Evolutionary conservation across 805 yeast species (phyloP).

Genomic region (Maudiozyma bulderi): DNA sequence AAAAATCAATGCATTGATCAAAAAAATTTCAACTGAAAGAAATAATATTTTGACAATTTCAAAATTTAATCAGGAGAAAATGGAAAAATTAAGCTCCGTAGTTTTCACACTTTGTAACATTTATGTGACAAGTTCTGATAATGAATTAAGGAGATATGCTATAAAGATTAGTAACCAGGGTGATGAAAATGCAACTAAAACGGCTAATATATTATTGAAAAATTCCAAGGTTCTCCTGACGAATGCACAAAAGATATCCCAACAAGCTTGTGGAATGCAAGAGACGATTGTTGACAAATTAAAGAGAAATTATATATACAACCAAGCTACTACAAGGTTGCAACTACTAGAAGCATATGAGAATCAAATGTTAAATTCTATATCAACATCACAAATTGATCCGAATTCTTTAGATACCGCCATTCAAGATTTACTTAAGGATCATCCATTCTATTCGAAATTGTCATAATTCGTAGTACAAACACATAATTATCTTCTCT

Average conservation of each 20-base stretch:
- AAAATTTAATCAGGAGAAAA: conserved; percentile 6
- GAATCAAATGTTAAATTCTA: not conserved
- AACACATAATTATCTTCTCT: too few species aligned
- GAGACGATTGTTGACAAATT: conserved; percentile 24
- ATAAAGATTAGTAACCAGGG: conserved; percentile 6
- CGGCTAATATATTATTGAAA: conserved; percentile 14
- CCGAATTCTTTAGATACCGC: not conserved
- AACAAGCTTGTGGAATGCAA: conserved; percentile 23
- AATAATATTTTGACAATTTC: conserved; percentile 5
- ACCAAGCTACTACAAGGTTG: conserved; percentile 17
- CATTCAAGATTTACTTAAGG: conserved; percentile 11
- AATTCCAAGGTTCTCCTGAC: conserved; percentile 17
- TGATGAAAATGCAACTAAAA: conserved; percentile 1
- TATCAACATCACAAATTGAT: not conserved
- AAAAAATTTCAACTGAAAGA: conserved; percentile 9
- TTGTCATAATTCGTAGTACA: not conserved
- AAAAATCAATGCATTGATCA: conserved; percentile 10
- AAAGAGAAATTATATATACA: conserved; percentile 21
- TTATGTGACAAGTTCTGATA: conserved; percentile 16
- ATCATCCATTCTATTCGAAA: conserved; percentile 16
- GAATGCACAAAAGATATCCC: conserved; percentile 20
- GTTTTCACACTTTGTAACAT: conserved; percentile 24
- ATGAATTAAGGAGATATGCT: conserved; percentile 17
- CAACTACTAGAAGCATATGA: conserved; percentile 4
- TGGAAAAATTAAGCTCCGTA: conserved; percentile 14